Percentiles rank a stretch among this genome's conserved stretches.
phyloP scores from a whole-genome alignment of 2,329 filamentous ascomycete species.

The Colletotrichum sp. region DNA sequence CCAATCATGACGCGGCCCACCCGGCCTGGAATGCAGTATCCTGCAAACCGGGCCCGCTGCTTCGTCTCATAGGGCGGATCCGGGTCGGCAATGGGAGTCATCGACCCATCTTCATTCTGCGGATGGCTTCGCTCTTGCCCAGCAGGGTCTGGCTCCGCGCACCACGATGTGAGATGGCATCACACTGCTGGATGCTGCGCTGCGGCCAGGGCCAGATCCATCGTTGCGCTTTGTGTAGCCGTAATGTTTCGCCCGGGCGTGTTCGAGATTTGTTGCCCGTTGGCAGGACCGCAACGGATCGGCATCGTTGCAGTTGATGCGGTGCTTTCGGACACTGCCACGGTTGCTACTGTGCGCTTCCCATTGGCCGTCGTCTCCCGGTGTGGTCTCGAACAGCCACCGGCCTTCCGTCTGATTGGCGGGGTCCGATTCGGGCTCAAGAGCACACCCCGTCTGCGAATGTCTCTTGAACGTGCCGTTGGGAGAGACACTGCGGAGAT shows the following conservation, averaged over 20 bases:
- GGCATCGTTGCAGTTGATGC: neutral
- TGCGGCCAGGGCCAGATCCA: neutral
- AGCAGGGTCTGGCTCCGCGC: neutral
- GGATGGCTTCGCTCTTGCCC: neutral
- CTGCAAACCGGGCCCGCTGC: conserved; percentile 25
- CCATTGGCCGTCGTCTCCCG: neutral
- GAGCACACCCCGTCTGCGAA: neutral
- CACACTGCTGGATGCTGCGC: conserved; percentile 3
- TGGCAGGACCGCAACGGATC: neutral
- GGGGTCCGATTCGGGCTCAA: neutral
- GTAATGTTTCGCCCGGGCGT: neutral
- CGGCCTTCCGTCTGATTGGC: neutral
- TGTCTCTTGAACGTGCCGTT: neutral
- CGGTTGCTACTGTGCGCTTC: neutral
- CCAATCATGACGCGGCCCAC: conserved; percentile 28
- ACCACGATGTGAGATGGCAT: conserved; percentile 17
- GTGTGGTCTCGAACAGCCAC: neutral
- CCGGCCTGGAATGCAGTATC: conserved; percentile 27
- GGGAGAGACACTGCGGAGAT: neutral
- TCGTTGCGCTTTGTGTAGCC: neutral
- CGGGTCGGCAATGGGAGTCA: conserved; percentile 28
- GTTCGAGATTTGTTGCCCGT: neutral
- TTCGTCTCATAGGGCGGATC: conserved; percentile 27
- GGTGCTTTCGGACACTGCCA: neutral
- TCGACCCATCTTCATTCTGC: conserved; percentile 2